Percentiles rank a stretch among this genome's conserved stretches.
These are phyloP conservation scores for Lasiodiplodia theobromae DNA, from an alignment of 2,329 filamentous ascomycete genomes.

Conservation along the genomic window DNA sequence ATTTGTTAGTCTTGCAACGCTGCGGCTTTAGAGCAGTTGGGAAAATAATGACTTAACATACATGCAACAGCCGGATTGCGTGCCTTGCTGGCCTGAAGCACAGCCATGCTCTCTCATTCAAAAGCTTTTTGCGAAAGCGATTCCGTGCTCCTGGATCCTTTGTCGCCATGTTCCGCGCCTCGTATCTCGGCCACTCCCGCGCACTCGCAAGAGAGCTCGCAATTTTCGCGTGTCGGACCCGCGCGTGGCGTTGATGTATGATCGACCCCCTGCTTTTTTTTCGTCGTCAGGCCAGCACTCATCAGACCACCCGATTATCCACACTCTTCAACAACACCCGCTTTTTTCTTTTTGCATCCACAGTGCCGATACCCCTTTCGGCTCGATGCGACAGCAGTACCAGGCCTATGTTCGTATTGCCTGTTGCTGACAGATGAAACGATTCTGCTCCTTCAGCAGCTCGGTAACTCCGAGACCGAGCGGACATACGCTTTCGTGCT, in stretches of 20 bases:
- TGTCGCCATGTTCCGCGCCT: background rate
- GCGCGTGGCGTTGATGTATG: background rate
- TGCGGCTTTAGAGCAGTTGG: background rate
- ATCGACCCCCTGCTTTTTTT: background rate
- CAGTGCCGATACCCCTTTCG: background rate
- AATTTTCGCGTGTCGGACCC: background rate
- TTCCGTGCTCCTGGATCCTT: background rate
- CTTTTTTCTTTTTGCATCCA: background rate
- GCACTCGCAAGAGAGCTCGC: background rate
- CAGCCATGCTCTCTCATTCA: too few species aligned
- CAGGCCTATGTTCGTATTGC: background rate
- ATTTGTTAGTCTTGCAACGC: background rate
- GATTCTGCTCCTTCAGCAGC: too few species aligned
- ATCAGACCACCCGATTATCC: background rate
- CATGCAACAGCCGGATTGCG: background rate
- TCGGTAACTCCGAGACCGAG: background rate
- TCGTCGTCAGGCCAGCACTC: background rate
- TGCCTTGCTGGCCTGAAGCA: conserved; percentile 3
- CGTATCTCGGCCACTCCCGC: conserved; percentile 2
- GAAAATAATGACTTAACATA: too few species aligned
- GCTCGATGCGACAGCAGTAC: background rate
- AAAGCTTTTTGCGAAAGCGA: background rate
- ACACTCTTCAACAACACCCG: background rate
- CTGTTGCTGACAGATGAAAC: too few species aligned
- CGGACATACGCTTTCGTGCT: background rate